Evolutionary conservation across 2,329 filamentous ascomycete species (phyloP).

Genomic region (Cladorrhinum sp.): DNA sequence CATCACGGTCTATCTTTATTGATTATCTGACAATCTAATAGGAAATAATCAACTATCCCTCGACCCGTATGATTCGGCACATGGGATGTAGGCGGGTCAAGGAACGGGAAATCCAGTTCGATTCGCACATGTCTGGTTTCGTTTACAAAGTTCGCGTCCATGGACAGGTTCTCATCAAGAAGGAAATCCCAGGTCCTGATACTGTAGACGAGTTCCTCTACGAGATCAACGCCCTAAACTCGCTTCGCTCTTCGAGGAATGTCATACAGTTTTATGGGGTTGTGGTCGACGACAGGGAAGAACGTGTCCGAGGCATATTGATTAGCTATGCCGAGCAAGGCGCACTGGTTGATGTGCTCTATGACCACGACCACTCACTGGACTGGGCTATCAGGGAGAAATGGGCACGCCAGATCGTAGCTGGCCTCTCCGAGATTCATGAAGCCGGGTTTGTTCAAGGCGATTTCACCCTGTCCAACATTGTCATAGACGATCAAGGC

Average conservation of each 20-base stretch:
- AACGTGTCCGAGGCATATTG: constrained; percentile 79
- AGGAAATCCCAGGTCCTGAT: constrained; percentile 94
- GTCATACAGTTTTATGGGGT: constrained; percentile 87
- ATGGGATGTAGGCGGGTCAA: constrained; percentile 61
- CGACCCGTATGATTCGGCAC: constrained; percentile 69
- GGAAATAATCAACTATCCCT: constrained; percentile 88
- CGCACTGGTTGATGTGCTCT: constrained; percentile 86
- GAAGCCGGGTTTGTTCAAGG: constrained; percentile 96
- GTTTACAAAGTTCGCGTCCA: constrained; percentile 85
- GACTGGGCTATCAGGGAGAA: constrained; percentile 72
- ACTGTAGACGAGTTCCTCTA: constrained; percentile 96
- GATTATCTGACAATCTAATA: constrained; percentile 26
- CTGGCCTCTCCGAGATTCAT: constrained; percentile 87
- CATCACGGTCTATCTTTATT: too few relatives aligned
- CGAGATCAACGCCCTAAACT: constrained; percentile 91
- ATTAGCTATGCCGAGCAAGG: constrained; percentile 86
- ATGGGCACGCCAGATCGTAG: constrained; percentile 90
- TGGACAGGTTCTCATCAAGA: constrained; percentile 78
- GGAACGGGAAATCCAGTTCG: constrained; percentile 77
- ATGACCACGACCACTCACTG: constrained; percentile 64
- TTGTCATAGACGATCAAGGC: constrained; percentile 81
- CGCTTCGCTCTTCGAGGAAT: constrained; percentile 66
- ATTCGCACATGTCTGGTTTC: constrained; percentile 92
- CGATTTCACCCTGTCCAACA: constrained; percentile 95
- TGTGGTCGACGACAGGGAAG: constrained; percentile 73